Evolutionary conservation across 768 basidiomycete genomes (phyloP).

Genomic region (Paxillus ammoniavirescens): DNA sequence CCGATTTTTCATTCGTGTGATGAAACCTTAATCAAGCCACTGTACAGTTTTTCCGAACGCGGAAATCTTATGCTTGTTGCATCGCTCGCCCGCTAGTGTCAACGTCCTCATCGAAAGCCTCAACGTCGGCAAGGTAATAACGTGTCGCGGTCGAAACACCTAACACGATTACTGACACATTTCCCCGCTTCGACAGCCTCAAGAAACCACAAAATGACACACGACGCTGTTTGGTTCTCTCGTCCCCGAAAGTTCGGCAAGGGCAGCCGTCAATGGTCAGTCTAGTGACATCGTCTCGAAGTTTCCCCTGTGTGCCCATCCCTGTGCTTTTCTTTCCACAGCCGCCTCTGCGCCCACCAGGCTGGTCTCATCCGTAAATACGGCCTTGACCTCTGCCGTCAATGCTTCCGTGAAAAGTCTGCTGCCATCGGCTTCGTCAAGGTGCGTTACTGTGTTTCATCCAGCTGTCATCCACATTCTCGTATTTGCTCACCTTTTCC

Average conservation of each 20-base stretch:
- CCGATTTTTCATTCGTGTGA: background rate
- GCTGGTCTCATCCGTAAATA: conserved; percentile 98
- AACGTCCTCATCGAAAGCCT: background rate
- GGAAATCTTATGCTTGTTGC: background rate
- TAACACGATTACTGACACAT: background rate
- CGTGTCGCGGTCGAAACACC: background rate
- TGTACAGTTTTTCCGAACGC: conserved; percentile 10
- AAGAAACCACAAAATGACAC: conserved; percentile 69
- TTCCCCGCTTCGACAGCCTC: background rate
- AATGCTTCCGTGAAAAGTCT: conserved; percentile 97
- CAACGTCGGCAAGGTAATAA: conserved; percentile 22
- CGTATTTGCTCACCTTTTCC: background rate
- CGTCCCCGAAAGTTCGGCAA: conserved; percentile 94
- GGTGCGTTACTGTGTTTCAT: conserved; percentile 44
- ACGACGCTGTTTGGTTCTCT: conserved; percentile 98
- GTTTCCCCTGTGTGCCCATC: background rate
- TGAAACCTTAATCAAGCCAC: conserved; percentile 12
- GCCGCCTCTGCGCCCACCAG: conserved; percentile 95
- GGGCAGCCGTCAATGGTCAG: conserved; percentile 92
- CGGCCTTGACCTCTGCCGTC: conserved; percentile 95
- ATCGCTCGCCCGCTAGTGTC: no score
- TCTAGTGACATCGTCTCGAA: conserved; percentile 4
- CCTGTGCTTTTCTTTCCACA: conserved; percentile 26
- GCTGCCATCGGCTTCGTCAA: conserved; percentile 92
- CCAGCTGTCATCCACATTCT: background rate